Evolutionary conservation across 176 grass and related monocot species (phyloP).

Genomic region (Aegilops speltoides): DNA sequence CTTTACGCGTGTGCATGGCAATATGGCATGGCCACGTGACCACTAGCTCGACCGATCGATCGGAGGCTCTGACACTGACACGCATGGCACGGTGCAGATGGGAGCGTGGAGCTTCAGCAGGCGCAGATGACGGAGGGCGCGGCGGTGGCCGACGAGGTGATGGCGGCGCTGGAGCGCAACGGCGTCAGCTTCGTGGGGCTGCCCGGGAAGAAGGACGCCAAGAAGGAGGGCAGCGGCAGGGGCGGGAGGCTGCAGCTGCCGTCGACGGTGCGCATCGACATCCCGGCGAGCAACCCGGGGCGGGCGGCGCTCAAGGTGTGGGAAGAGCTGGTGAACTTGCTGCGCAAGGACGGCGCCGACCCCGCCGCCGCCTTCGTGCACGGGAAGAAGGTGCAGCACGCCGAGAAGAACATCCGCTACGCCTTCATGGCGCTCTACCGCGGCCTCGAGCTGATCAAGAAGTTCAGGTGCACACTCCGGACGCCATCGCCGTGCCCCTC

Average conservation of each 20-base stretch:
- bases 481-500: too few species aligned
- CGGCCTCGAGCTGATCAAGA: conserved; percentile 74
- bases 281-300: conserved; percentile 68
- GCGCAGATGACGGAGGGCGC: conserved; percentile 45
- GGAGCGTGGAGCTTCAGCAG: conserved; percentile 37
- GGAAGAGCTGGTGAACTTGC: conserved; percentile 79
- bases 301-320: conserved; percentile 71
- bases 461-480: conserved; percentile 42
- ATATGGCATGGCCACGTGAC: not conserved
- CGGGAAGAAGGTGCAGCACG: conserved; percentile 88
- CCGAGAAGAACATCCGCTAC: conserved; percentile 91
- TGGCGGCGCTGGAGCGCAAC: conserved; percentile 82
- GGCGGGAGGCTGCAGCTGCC: conserved; percentile 30
- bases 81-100: conserved; percentile 9
- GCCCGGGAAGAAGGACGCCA: conserved; percentile 39
- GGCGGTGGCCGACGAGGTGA: conserved; percentile 77
- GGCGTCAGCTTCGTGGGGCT: conserved; percentile 71
- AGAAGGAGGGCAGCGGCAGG: conserved; percentile 48
- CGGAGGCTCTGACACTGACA: too few species aligned
- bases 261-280: conserved; percentile 71
- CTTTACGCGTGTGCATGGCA: conserved; percentile 17
- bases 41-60: too few species aligned
- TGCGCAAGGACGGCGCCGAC: conserved; percentile 74
- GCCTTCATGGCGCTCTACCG: conserved; percentile 80
- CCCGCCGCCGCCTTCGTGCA: conserved; percentile 53